Percentiles rank a stretch among this genome's conserved stretches.
Conservation (phyloP, 352 stramenopile genomes). For the Globisporangium polare region DNA sequence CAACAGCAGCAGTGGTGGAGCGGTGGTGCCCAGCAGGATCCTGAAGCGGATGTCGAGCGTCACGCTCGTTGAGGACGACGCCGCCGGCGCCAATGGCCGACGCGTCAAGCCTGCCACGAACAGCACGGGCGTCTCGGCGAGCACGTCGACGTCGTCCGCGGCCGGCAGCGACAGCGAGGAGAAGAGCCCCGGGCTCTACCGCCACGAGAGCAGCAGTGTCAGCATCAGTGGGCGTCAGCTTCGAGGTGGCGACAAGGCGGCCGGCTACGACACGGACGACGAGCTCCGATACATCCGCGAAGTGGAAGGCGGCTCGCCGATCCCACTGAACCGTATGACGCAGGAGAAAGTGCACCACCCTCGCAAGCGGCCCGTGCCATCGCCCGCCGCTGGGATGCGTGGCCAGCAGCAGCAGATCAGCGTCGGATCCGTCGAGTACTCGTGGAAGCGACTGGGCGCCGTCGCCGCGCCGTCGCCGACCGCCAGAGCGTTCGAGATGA, state of each 20-base stretch:
- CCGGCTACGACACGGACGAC: conserved; percentile 24
- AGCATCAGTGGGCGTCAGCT: not conserved
- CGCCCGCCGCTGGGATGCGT: conserved; percentile 21
- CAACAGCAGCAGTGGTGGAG: conserved; percentile 3
- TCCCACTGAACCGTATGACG: conserved; percentile 45
- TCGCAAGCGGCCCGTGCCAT: conserved; percentile 38
- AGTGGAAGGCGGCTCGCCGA: conserved; percentile 16
- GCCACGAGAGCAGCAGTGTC: not conserved
- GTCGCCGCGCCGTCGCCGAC: not conserved
- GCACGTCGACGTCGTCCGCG: conserved; percentile 10
- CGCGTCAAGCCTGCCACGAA: conserved; percentile 9
- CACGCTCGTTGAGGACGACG: conserved; percentile 32
- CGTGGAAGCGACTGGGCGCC: conserved; percentile 32
- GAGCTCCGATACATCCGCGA: conserved; percentile 23
- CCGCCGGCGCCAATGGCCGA: conserved; percentile 6
- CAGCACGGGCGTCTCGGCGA: not conserved
- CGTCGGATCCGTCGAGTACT: conserved; percentile 18
- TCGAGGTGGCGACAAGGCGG: conserved; percentile 4
- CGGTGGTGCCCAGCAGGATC: conserved; percentile 23
- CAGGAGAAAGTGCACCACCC: conserved; percentile 35
- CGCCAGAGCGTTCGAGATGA: not conserved
- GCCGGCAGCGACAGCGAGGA: conserved; percentile 15
- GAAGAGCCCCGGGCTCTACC: conserved; percentile 14
- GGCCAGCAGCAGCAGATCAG: conserved; percentile 20
- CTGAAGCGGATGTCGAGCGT: conserved; percentile 47